Base-by-base conservation (phyloP, 2,329 filamentous ascomycete genomes). In the Phaeosphaeria sp. region DNA sequence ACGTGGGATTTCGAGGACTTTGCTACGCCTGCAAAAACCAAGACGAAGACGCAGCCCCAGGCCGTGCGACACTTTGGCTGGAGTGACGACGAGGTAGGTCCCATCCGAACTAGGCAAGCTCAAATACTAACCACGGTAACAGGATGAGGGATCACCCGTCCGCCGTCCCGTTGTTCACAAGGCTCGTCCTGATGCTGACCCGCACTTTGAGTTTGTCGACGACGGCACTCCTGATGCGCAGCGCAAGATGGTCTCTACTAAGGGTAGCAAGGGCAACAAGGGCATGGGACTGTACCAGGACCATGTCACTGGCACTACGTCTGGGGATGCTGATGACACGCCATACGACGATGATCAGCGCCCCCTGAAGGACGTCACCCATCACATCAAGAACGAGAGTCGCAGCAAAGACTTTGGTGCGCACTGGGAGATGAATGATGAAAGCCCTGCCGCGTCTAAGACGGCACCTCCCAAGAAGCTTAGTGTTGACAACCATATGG, bases 1-100 rank as follows among this genome's bases (percentile, higher is more conserved):
- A 89, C 91, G 61, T 97, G 94, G 93, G 87, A 88, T 49, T 98
- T 98, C 77, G 87, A 92, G 60, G 93, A 97, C 78, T 96, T 96
- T 69, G 81, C 82, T 17, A 97, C 93, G 0, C 94, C 94, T 0
- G 85, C 89, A 64, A 97, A 96, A 82, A 82, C 86, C 48, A 83
- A 85, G 4, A 80, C 83, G 46, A 91, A 89, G 76, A 75, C 85
- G 52, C 85, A 88, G 58, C 81, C 84, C 40, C 87, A 92, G 71
- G 88, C 95, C 60, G 84, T 89, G 59, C 89, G 91, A 54, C 90
- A 95, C 75, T 88, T 89, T 74, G 85, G 83, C 59, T 96, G 91
- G 87, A 90, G 89, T 66, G 88, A 89, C 48, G 89, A 93, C 59
- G 86, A 90, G 74, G 80, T 80, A 55, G 63, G 75, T 76, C 47